Base-by-base conservation (phyloP, 805 yeast species). In the Nematodospora valgi region DNA sequence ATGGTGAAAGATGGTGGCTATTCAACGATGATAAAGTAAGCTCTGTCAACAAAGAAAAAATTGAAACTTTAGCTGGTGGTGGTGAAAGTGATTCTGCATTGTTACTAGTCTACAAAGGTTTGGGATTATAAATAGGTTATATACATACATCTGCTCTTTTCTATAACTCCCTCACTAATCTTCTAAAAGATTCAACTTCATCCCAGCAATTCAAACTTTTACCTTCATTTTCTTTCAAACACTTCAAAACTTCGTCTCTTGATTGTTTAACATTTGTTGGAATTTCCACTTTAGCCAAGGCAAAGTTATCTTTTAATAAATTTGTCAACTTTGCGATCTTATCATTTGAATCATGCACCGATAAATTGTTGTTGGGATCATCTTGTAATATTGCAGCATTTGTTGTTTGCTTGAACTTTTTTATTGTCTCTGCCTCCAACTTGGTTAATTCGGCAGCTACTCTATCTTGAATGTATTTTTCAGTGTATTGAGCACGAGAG, bases 41-140 rank as follows among this genome's bases (percentile, higher is more conserved):
- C 6, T 64, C 71, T 27, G 88, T 89, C n/a, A 78, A 72, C 43
- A 83, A 78, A 52, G 93, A 88, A 34, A 86, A 78, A 54, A 79
- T 93, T 41, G 96, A 88, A 58, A 60, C 74, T 38, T 71, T 93
- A 46, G 85, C 97, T 4, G 99, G 98, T 28, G 99, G 99, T 38
- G 97, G 98, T 39, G 98, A 94, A 65, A 79, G 95, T 48, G 99
- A 93, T 60, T 80, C 93, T 51, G 99, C 98, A 2, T 74, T 93
- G 58, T 81, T 93, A 37, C 71, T 91, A 47, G 64, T 93, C 37
- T 93, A 93, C 68, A 82, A 82, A 55, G 94, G 87, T 5, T 76
- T 82, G 45, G 95, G 91, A 13, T 64, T 82, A 46, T 53, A 35
- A 34, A 13, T 16, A 31, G 24, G 27, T 18, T 27, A 18, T 34